These are phyloP conservation scores for Phytophthora citrophthora DNA, from an alignment of 352 stramenopile genomes.

Conservation along the genomic window DNA sequence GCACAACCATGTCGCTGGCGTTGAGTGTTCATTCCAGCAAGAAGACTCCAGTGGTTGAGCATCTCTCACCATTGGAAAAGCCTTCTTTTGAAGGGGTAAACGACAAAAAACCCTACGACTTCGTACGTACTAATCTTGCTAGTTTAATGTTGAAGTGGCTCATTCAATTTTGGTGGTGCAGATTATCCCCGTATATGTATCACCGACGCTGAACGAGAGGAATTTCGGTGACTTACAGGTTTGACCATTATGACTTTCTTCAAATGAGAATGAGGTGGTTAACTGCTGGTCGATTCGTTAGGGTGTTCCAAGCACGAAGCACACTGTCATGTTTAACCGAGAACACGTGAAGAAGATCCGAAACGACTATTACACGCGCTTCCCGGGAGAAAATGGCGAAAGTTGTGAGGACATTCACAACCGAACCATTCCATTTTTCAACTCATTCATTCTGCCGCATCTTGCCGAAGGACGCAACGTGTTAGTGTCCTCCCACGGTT, in stretches of 20 bases:
- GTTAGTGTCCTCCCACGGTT: conserved; percentile 81
- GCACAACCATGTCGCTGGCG: conserved; percentile 77
- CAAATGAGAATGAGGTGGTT: not conserved
- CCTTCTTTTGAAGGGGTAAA: conserved; percentile 76
- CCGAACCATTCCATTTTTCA: conserved; percentile 80
- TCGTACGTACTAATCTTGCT: conserved; percentile 47
- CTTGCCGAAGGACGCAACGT: conserved; percentile 77
- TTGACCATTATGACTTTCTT: not conserved
- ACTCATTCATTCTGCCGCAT: conserved; percentile 79
- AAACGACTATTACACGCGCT: conserved; percentile 84
- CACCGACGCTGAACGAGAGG: conserved; percentile 78
- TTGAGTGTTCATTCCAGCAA: conserved; percentile 83
- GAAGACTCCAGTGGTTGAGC: conserved; percentile 82
- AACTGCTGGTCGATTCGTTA: conserved; percentile 22
- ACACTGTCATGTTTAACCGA: conserved; percentile 78
- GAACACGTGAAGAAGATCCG: conserved; percentile 79
- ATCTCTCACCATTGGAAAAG: conserved; percentile 74
- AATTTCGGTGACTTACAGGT: conserved; percentile 86
- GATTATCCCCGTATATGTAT: conserved; percentile 84
- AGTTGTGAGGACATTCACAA: conserved; percentile 84
- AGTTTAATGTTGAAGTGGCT: conserved; percentile 14
- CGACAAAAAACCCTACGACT: conserved; percentile 79
- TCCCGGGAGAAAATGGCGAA: conserved; percentile 80
- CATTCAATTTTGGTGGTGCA: conserved; percentile 29
- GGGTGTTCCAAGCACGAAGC: conserved; percentile 74